Percentiles rank a stretch among this genome's conserved stretches.
Evolutionary conservation across 2,329 filamentous ascomycete species (phyloP).

Genomic region (Alternaria gaisen): DNA sequence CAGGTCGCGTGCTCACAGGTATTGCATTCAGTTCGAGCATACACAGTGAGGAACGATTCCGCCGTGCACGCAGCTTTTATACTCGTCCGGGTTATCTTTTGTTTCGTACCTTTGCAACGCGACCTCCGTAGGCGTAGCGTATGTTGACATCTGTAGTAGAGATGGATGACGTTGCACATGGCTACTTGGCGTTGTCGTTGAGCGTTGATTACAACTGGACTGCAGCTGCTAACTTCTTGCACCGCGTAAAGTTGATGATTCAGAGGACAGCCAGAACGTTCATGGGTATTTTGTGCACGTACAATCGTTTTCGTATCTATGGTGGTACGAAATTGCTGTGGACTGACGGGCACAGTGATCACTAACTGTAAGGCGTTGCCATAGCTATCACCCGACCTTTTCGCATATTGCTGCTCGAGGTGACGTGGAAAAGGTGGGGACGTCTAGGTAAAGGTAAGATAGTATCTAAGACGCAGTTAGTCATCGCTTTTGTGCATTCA

Average conservation of each 20-base stretch:
- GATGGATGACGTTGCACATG: conserved; percentile 52
- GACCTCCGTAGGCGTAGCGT: conserved; percentile 36
- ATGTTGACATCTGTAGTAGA: conserved; percentile 47
- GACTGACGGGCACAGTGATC: neutral
- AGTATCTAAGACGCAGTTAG: neutral
- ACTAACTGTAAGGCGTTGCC: neutral
- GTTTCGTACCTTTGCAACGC: conserved; percentile 46
- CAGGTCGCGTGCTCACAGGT: conserved; percentile 34
- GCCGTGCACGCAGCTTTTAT: conserved; percentile 38
- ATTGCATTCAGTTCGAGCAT: conserved; percentile 25
- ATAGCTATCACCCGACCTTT: neutral
- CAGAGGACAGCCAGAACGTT: too few relatives aligned
- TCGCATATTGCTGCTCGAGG: neutral
- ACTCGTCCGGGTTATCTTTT: conserved; percentile 23
- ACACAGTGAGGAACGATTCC: conserved; percentile 33
- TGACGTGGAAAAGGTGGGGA: conserved; percentile 5
- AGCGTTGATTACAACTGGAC: too few relatives aligned
- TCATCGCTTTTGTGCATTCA: too few relatives aligned
- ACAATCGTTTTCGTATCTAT: neutral
- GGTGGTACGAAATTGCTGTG: neutral
- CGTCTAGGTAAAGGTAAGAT: conserved; percentile 10
- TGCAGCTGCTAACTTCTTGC: too few relatives aligned
- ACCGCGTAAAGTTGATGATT: too few relatives aligned
- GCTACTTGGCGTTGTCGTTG: neutral
- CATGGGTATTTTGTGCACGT: too few relatives aligned